These are phyloP conservation scores for Myxozyma mucilagina DNA, from an alignment of 805 yeast species.

Conservation along the genomic window DNA sequence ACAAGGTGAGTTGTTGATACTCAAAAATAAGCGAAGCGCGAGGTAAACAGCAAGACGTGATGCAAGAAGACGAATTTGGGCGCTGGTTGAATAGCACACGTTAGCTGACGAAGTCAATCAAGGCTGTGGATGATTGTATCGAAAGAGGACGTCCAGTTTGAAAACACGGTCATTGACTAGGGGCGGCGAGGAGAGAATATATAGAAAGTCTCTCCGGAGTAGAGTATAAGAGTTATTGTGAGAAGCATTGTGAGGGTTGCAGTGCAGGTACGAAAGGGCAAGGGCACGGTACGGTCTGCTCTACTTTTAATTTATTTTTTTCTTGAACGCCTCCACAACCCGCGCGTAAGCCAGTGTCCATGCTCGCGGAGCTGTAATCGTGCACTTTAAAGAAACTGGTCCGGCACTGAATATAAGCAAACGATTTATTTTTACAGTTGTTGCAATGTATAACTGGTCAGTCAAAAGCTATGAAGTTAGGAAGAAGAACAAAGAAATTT, in stretches of 20 bases:
- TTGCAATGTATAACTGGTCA: no score
- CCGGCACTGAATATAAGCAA: neutral
- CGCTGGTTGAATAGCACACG: no score
- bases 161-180: neutral
- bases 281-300: slow-evolving; percentile 5
- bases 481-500: no score
- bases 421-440: no score
- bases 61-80: no score
- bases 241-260: neutral
- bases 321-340: neutral
- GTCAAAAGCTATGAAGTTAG: no score
- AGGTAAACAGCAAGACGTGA: no score
- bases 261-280: neutral
- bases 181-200: neutral
- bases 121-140: no score
- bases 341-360: neutral
- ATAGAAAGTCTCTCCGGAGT: neutral
- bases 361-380: no score
- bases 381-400: no score
- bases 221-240: neutral
- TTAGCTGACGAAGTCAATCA: no score
- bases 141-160: no score
- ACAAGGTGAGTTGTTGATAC: neutral
- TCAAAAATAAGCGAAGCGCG: neutral
- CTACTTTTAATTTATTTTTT: neutral